A percentile compares a stretch with the other conserved stretches of the same genome.
Conservation (phyloP, 495 filamentous ascomycete species). For the Daldinia decipiens region DNA sequence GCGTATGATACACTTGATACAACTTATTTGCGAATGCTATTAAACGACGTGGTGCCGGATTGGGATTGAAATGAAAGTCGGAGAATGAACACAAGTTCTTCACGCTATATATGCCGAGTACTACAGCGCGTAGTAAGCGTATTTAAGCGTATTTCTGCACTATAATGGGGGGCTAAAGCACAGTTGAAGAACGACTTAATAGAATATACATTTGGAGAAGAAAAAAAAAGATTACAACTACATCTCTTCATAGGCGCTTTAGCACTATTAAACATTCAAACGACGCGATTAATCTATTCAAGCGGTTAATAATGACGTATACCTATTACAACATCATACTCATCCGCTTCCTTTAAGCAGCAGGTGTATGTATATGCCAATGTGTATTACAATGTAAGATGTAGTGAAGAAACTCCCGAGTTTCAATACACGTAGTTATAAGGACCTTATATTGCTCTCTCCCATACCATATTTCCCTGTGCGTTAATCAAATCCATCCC, state of each 20-base stretch:
- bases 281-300: neutral
- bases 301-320: neutral
- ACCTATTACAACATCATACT: neutral
- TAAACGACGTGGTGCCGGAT: neutral
- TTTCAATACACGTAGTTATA: neutral
- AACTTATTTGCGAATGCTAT: neutral
- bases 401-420: neutral
- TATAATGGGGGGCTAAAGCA: conserved; percentile 27
- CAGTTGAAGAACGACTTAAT: neutral
- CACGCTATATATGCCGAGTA: neutral
- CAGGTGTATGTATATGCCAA: neutral
- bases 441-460: neutral
- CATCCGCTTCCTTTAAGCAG: neutral
- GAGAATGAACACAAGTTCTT: neutral
- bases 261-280: neutral
- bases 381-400: neutral
- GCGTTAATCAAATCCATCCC: neutral
- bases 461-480: neutral
- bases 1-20: neutral
- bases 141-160: conserved; percentile 30
- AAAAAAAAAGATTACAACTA: neutral
- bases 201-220: neutral
- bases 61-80: neutral
- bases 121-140: conserved; percentile 40
- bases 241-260: neutral